Evolutionary conservation across 108 stramenopile genomes (phyloP), one percentile per base, ranked within the genome.

Genomic region (Nitzschia inconspicua): DNA sequence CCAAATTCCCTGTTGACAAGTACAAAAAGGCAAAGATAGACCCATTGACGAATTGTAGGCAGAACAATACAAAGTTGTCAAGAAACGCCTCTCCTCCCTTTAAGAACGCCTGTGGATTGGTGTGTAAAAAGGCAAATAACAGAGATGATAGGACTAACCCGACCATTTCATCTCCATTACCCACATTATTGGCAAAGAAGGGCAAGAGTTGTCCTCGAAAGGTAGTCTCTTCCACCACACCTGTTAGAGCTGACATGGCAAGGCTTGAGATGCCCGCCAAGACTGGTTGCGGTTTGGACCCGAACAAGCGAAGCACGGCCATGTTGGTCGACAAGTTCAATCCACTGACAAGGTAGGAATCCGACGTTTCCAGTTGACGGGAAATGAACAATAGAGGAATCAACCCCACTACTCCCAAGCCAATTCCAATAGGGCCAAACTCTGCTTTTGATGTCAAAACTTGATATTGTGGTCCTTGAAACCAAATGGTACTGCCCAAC

Each of bases 261-360:
- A 50, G 19, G 4, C 57, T 59, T 2, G 60, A 19, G 11, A 46
- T 11, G 2, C 53, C 53, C 4, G 44, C 70, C 10, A 32, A 16
- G 18, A 65, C 22, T 5, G 70, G 70, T 37, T 72, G 41, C 2
- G 57, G 56, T 11, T 13, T 55, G 13, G 53, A 18, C 4, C 70
- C 70, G 50, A 72, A 72, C 18, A 72, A 30, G 37, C 64, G 42
- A 4, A 72, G 30, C 13, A 72, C 49, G 11, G 65, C 57, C 53
- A 65, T 46, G 44, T 72, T 72, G 47, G 70, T 72, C 6, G 70
- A 65, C 23, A 72, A 44, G 24, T 72, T 72, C 63, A 72, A 57
- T 7, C 55, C 62, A 6, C 64, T 23, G 8, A 72, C 54, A 3
- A 41, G 14, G n/a, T 55, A 57, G 19, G 63, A 57, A 23, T 65